These are phyloP conservation scores for Sporothrix humicola DNA, from an alignment of 2,329 filamentous ascomycete species.

Conservation along the genomic window DNA sequence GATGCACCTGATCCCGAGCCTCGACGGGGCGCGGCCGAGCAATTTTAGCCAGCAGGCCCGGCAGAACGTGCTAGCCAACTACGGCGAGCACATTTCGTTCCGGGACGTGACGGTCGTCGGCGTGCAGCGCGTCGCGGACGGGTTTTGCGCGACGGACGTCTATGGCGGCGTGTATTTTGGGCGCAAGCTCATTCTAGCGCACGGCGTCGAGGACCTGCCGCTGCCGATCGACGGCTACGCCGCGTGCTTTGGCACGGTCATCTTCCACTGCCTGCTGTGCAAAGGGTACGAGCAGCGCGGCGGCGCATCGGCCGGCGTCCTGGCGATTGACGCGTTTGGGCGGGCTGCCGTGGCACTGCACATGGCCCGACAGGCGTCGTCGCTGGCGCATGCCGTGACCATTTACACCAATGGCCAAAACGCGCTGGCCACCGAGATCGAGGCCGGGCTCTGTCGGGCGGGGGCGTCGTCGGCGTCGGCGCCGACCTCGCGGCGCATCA, in stretches of 20 bases:
- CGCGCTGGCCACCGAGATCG: background rate
- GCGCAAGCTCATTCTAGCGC: slow-evolving; percentile 49
- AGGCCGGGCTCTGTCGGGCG: background rate
- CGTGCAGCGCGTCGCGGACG: background rate
- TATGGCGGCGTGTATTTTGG: background rate
- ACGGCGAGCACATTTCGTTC: background rate
- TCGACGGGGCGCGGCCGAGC: slow-evolving; percentile 49
- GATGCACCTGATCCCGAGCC: slow-evolving; percentile 55
- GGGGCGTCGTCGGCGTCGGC: no score
- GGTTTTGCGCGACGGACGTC: background rate
- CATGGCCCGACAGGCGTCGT: slow-evolving; percentile 15
- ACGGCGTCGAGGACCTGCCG: slow-evolving; percentile 58
- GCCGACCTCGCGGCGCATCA: background rate
- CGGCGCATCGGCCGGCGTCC: slow-evolving; percentile 51
- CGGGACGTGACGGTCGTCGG: slow-evolving; percentile 3
- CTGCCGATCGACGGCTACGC: slow-evolving; percentile 59
- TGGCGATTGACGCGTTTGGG: slow-evolving; percentile 40
- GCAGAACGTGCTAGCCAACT: background rate
- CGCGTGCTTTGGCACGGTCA: slow-evolving; percentile 60
- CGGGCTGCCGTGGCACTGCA: background rate
- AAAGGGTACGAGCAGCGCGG: slow-evolving; percentile 63
- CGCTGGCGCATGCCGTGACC: background rate
- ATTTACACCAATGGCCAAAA: background rate
- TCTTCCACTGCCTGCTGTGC: slow-evolving; percentile 66
- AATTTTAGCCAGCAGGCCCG: slow-evolving; percentile 2